Evolutionary conservation across 2,329 filamentous ascomycete species (phyloP), one percentile per base, ranked within the genome.

Genomic region (Alternaria brassicae): DNA sequence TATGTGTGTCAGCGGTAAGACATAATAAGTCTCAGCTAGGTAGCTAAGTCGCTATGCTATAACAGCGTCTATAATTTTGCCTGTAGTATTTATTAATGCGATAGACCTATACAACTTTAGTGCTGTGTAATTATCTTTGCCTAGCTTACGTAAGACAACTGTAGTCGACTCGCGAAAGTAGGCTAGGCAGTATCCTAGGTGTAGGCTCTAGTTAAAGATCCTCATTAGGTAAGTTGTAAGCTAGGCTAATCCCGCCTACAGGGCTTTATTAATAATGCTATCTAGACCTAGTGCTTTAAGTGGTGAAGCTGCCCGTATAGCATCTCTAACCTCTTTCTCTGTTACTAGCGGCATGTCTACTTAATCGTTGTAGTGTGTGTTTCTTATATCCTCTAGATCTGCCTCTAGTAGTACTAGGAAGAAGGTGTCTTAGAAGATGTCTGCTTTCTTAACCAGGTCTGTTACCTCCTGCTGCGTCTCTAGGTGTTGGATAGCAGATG

Each of bases 31-130:
- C 45, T 68, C 57, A 28, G 55, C 65, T 41, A 64, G 44, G 25
- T 66, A 39, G 23, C 25, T 66, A 4, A 66, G 56, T n/a, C 61
- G 57, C 19, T 34, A 32, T 21, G 69, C 66, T n/a, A 73, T 44
- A 6, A 75, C 55, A 32, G 59, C 45, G 13, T 77, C 73, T 19
- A 77, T 61, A 4, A 64, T 56, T 42, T 77, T 76, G 19, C 72
- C 66, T 7, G 71, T 56, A 5, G 69, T 76, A 53, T 72, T 69
- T 2, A 74, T 55, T 3, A 73, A 53, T 17, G 68, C 67, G 28
- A 71, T 72, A 2, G 67, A 71, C 10, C 65, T 42, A 56, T 76
- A 76, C 34, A 57, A 41, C 44, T 72, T 77, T 0, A 65, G 60
- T 40, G 55, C 47, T 6, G 53, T 66, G 57, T 75, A 77, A 49